Evolutionary conservation across 1,284 basidiomycete species (phyloP).

Genomic region (Takashimella tepidaria): DNA sequence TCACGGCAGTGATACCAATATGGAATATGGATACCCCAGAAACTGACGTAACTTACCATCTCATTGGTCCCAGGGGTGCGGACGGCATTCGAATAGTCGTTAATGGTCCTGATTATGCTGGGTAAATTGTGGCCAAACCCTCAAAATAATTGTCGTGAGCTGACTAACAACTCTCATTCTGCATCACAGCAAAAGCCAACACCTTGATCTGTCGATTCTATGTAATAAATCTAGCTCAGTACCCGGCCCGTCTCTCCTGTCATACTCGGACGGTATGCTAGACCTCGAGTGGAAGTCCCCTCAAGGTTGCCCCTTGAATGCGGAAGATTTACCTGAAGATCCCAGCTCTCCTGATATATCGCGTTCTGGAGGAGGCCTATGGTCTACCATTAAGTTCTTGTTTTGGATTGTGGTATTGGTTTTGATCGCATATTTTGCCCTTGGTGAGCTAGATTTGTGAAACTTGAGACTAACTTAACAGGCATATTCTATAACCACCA

Average conservation of each 20-base stretch:
- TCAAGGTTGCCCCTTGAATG: constrained; percentile 37
- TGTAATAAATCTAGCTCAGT: constrained; percentile 25
- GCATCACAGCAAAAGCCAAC: constrained; percentile 24
- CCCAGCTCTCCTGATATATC: neutral
- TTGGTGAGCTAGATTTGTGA: constrained; percentile 28
- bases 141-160: too few species aligned
- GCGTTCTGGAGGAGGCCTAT: constrained; percentile 22
- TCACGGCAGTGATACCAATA: constrained; percentile 44
- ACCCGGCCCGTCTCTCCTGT: constrained; percentile 30
- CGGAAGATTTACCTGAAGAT: constrained; percentile 2
- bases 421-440: constrained; percentile 39
- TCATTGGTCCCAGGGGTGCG: neutral
- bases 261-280: constrained; percentile 33
- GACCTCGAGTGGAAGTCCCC: constrained; percentile 40
- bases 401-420: constrained; percentile 41
- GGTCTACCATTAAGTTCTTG: constrained; percentile 33
- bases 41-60: neutral
- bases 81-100: neutral
- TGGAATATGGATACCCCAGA: constrained; percentile 25
- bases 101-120: neutral
- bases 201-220: constrained; percentile 34
- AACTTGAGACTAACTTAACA: constrained; percentile 7
- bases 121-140: too few species aligned
- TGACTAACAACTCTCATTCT: neutral
- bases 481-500: constrained; percentile 49